These are phyloP conservation scores for Globisporangium lucens DNA, from an alignment of 352 stramenopile genomes.

Conservation along the genomic window DNA sequence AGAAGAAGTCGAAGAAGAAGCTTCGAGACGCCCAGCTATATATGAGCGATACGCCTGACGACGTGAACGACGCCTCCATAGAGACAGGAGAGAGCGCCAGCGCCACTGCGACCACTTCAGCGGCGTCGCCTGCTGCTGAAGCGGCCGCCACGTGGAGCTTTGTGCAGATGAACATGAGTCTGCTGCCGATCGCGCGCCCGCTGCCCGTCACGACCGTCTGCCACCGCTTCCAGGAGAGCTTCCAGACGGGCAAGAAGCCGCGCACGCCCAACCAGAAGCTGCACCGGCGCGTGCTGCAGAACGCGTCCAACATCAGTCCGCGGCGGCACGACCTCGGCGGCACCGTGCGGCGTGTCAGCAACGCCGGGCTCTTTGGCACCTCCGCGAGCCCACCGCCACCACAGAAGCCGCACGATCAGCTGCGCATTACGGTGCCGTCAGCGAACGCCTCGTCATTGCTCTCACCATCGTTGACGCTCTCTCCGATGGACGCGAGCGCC, in stretches of 20 bases:
- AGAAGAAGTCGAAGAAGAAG: background rate
- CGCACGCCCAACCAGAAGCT: constrained; percentile 65
- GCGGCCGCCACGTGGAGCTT: constrained; percentile 59
- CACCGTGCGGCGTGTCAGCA: constrained; percentile 15
- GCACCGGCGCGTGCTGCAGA: constrained; percentile 45
- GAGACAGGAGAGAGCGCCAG: constrained; percentile 6
- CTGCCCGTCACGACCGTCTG: constrained; percentile 44
- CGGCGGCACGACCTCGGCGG: constrained; percentile 39
- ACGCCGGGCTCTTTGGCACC: background rate
- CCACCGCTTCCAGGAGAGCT: constrained; percentile 46
- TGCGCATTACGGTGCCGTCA: background rate
- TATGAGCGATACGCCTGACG: background rate
- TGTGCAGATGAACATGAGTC: constrained; percentile 85
- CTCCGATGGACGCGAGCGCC: constrained; percentile 1
- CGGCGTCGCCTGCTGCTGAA: background rate
- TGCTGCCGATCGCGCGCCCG: constrained; percentile 71
- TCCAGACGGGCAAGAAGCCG: constrained; percentile 39
- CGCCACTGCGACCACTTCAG: background rate
- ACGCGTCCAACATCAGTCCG: constrained; percentile 65
- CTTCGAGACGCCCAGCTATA: background rate
- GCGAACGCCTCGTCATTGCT: background rate
- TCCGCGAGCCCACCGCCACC: background rate
- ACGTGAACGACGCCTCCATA: background rate
- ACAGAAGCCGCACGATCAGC: background rate
- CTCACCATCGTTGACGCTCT: background rate